phyloP scores from a whole-genome alignment of 2,329 filamentous ascomycete species.

The Botrytis sinoallii region DNA sequence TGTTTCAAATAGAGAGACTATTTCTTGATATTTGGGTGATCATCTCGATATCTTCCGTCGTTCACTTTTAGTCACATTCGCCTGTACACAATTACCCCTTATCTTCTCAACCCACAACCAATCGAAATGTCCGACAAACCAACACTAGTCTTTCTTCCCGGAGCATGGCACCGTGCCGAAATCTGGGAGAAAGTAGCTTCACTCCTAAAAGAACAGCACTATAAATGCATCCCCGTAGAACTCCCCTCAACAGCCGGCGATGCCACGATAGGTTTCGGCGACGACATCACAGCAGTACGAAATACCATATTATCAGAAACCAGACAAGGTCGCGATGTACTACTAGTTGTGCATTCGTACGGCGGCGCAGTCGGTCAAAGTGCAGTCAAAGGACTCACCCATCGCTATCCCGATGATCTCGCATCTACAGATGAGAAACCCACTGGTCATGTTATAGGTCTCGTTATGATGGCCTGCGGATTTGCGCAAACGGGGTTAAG shows the following conservation, averaged over 20 bases:
- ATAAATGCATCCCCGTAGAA: conserved; percentile 37
- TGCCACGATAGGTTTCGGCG: conserved; percentile 37
- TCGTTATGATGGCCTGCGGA: conserved; percentile 41
- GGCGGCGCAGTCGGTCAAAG: conserved; percentile 42
- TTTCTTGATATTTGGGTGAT: too few relatives aligned
- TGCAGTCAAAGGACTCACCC: conserved; percentile 42
- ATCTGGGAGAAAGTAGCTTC: conserved; percentile 40
- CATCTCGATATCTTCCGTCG: background rate
- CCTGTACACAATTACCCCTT: background rate
- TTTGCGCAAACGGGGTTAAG: conserved; percentile 38
- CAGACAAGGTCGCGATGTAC: conserved; percentile 39
- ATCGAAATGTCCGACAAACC: conserved; percentile 30
- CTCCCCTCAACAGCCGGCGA: conserved; percentile 39
- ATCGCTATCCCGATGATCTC: conserved; percentile 21
- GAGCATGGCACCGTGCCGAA: conserved; percentile 46
- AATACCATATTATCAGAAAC: conserved; percentile 38
- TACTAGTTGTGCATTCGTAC: conserved; percentile 46
- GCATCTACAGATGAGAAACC: conserved; percentile 13
- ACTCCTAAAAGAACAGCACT: conserved; percentile 34
- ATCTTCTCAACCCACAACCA: background rate
- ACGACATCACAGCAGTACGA: conserved; percentile 41
- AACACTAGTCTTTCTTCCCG: conserved; percentile 47
- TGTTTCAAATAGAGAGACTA: background rate
- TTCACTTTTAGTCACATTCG: background rate
- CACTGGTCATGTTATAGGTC: conserved; percentile 40